These are phyloP conservation scores for Cystobasidium tubakii DNA, from an alignment of 768 basidiomycete genomes.

Conservation along the genomic window DNA sequence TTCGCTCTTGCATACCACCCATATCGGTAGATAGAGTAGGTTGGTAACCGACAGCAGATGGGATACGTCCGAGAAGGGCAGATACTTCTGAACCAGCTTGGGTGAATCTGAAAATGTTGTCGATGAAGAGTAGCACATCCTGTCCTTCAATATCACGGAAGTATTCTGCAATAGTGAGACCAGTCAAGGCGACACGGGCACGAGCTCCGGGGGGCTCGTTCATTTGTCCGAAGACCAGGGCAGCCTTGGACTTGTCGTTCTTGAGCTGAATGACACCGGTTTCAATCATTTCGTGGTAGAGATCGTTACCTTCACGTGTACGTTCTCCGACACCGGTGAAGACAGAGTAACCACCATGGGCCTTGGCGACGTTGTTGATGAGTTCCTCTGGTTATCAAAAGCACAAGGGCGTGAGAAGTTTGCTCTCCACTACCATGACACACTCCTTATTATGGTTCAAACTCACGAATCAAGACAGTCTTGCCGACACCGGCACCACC, in stretches of 20 bases:
- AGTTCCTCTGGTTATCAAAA: constrained; percentile 88
- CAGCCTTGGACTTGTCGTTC: constrained; percentile 96
- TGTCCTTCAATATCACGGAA: constrained; percentile 99
- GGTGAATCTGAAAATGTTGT: constrained; percentile 99
- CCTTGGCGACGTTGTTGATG: constrained; percentile 99
- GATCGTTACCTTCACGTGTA: constrained; percentile 99
- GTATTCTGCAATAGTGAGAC: constrained; percentile 98
- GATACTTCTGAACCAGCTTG: constrained; percentile 99
- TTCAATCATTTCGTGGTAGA: constrained; percentile 98
- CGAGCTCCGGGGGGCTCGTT: constrained; percentile 99
- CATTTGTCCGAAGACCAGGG: constrained; percentile 99
- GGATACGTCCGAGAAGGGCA: constrained; percentile 98
- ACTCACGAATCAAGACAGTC: constrained; percentile 87
- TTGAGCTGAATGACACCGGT: constrained; percentile 99
- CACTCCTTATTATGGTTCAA: not conserved
- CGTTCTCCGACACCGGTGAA: constrained; percentile 91
- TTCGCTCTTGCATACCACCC: constrained; percentile 97
- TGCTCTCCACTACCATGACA: not conserved
- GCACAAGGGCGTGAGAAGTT: constrained; percentile 50
- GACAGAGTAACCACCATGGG: constrained; percentile 98
- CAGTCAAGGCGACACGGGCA: constrained; percentile 99
- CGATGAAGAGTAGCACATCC: constrained; percentile 99
- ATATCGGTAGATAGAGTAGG: constrained; percentile 99
- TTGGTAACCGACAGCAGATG: constrained; percentile 99
- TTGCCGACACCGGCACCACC: constrained; percentile 99